Evolutionary conservation across 225 moss, liverwort and hornwort species (phyloP), one percentile per base, ranked within the genome.

Genomic region (Straminergon stramineum): DNA sequence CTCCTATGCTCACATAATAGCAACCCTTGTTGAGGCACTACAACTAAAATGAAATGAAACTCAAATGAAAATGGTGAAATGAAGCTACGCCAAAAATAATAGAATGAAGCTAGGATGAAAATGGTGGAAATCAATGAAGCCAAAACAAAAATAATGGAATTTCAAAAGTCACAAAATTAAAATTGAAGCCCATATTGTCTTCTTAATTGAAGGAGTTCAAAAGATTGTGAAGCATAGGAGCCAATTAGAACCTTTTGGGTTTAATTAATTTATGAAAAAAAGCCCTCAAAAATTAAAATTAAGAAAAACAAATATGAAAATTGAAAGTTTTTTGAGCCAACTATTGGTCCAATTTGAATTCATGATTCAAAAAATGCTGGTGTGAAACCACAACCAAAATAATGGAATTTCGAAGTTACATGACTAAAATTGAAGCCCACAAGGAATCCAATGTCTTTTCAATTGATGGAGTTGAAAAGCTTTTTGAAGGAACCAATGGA

Each of bases 381-480:
- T 26, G 26, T 70, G 24, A 41, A 71, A 14, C 9, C 2, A 26
- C 0, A 2, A 26, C 2, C 2, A 41, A 71, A 71, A 39, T 71
- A 39, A 71, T 23, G 2, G 2, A 71, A 26, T 8, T 69, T n/a
- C 0, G 1, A 69, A 69, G 13, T 69, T 69, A n/a, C 0, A 22
- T 0, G 0, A n/a, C 2, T 69, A n/a, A n/a, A 69, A 12, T 22
- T n/a, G n/a, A n/a, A 69, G n/a, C 7, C 9, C 0, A 22, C 4
- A 64, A 1, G 16, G 32, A 64, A 64, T 64, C 8, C 4, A 22
- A n/a, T 69, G n/a, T 22, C n/a, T 69, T n/a, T 69, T 69, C 12
- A n/a, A n/a, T 13, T 22, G n/a, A 69, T 22, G 13, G n/a, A n/a
- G 13, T n/a, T 35, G 37, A n/a, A n/a, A 37, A 4, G 5, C 13